Evolutionary conservation across 768 basidiomycete genomes (phyloP), one percentile per base, ranked within the genome.

Genomic region (Zangia roseola): DNA sequence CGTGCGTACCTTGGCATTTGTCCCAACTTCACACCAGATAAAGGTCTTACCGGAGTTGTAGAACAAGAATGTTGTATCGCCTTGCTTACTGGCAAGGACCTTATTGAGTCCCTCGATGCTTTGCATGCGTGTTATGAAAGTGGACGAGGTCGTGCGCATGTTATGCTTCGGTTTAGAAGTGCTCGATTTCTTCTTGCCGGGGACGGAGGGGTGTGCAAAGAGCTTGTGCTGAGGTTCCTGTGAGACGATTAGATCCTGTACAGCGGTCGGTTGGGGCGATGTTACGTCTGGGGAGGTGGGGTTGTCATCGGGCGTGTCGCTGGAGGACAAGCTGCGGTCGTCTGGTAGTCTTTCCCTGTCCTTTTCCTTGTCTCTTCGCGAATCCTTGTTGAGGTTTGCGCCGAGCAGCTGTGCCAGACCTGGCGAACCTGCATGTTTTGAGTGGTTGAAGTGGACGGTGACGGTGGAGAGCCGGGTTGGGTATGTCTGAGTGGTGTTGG

Each of bases 91-190:
- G 49, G 85, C 80, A 23, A 95, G 74, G 13, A 74, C 73, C 69
- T 83, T 88, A 24, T 75, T 77, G 48, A 91, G 70, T 38, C 87
- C 89, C 62, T 97, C 94, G 35, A 79, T 75, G 47, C 80, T 84
- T 57, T 95, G 92, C 40, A 93, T 73, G 25, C 94, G 81, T 3
- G 90, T 87, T 54, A 97, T 88, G 68, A 97, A 97, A 2, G 90
- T 90, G 20, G 94, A 95, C 6, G 87, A 91, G 2, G 92, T 93
- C 0, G 91, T 91, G 45, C 88, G 79, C 56, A 97, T 84, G 59
- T 88, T 95, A 56, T 91, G 91, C 65, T 91, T 94, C n/a, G 93
- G 91, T 26, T 89, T 76, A 9, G 85, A 71, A 20, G 69, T 63
- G 8, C 71, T 62, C 52, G 84, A 82, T 71, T 84, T 86, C 75